These are phyloP conservation scores for Coffea canephora DNA, from an alignment of 257 asterid genomes.

Conservation along the genomic window DNA sequence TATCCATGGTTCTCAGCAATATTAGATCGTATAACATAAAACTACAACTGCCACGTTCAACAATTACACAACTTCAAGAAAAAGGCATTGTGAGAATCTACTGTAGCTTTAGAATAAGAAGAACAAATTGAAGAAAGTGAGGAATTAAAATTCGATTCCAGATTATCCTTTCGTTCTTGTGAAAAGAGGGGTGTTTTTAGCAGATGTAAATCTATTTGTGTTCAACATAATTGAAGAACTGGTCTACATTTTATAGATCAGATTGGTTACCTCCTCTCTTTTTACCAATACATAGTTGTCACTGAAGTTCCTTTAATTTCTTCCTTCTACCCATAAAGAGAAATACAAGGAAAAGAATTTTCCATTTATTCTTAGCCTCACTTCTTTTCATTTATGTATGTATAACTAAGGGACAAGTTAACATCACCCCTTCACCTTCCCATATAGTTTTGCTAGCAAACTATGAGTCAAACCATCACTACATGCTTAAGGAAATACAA, in stretches of 20 bases:
- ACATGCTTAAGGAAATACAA: neutral
- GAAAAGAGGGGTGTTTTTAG: neutral
- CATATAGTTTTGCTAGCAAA: neutral
- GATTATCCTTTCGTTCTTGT: neutral
- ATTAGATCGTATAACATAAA: neutral
- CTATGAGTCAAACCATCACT: neutral
- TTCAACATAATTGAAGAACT: too few species aligned
- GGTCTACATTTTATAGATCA: too few species aligned
- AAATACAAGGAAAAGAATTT: too few species aligned
- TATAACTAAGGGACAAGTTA: neutral
- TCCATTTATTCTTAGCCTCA: neutral
- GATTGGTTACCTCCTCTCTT: neutral
- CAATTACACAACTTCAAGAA: neutral
- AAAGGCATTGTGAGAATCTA: too few species aligned
- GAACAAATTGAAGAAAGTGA: neutral
- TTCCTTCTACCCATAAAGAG: neutral
- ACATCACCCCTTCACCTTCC: neutral
- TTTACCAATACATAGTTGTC: neutral
- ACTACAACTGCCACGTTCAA: neutral
- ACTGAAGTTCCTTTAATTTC: neutral
- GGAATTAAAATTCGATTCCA: neutral
- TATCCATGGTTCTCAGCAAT: neutral
- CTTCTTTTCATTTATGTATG: neutral
- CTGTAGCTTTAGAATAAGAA: neutral
- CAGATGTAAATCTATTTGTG: too few species aligned